These are phyloP conservation scores for Aspergillus diversus DNA, from an alignment of 495 filamentous ascomycete species.

Conservation along the genomic window DNA sequence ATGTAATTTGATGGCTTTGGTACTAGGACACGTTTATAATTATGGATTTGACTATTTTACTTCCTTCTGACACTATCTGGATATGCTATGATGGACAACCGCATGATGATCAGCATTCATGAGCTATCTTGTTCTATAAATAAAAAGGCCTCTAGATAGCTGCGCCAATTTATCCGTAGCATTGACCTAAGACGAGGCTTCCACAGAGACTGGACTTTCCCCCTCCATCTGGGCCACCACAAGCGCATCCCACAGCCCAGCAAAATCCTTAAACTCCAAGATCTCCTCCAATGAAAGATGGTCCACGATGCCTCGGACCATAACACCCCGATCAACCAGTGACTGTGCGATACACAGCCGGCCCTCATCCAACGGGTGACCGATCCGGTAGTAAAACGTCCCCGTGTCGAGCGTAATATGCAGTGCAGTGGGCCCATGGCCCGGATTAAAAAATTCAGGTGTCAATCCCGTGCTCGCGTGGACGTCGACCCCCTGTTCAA, in stretches of 20 bases:
- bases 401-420: slow-evolving; percentile 7
- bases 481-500: slow-evolving; percentile 11
- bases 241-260: not conserved
- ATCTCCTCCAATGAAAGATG: not conserved
- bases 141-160: too few species aligned
- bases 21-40: too few species aligned
- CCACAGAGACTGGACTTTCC: not conserved
- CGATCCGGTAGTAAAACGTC: slow-evolving; percentile 1
- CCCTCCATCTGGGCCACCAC: not conserved
- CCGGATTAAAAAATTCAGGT: not conserved
- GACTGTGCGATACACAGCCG: slow-evolving; percentile 5
- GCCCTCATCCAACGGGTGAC: not conserved
- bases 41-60: too few species aligned
- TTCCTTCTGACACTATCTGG: too few species aligned
- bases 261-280: slow-evolving; percentile 12
- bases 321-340: slow-evolving; percentile 5
- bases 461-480: not conserved
- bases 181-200: too few species aligned
- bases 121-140: too few species aligned
- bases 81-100: too few species aligned
- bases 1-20: too few species aligned
- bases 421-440: slow-evolving; percentile 10
- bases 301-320: not conserved
- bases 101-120: too few species aligned
- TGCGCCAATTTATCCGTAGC: too few species aligned